Evolutionary conservation across 208 protist species (phyloP).

Genomic region (Leishmania amazonensis): DNA sequence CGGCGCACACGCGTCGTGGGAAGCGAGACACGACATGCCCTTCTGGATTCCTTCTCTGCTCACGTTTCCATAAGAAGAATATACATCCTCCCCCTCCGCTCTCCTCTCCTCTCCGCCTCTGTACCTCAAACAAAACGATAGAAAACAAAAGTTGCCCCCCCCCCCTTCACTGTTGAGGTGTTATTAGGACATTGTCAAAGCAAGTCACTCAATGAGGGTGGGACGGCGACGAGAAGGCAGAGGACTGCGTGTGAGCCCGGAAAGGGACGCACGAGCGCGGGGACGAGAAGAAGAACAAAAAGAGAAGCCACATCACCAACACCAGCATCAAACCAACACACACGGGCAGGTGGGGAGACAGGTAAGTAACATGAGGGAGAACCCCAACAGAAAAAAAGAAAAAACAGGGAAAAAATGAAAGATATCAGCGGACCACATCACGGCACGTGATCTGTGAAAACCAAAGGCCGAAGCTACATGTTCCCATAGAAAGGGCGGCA

Average conservation of each 20-base stretch:
- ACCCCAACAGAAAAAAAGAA: background rate
- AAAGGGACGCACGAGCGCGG: background rate
- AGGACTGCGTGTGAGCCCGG: background rate
- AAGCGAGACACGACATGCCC: background rate
- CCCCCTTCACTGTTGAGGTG: background rate
- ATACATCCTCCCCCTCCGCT: too few relatives aligned
- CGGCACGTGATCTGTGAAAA: background rate
- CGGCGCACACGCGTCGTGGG: background rate
- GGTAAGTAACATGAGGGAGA: background rate
- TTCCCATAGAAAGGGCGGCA: background rate
- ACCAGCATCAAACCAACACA: background rate
- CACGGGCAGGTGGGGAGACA: background rate
- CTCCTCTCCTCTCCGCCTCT: too few relatives aligned
- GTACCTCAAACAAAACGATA: background rate
- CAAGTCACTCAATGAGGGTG: background rate
- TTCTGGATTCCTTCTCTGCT: background rate
- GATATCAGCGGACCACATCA: background rate
- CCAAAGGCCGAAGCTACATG: background rate
- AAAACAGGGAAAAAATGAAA: too few relatives aligned
- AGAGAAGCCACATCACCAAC: background rate
- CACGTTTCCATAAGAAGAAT: background rate
- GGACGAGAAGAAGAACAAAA: background rate
- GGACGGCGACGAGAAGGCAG: background rate
- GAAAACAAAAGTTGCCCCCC: background rate
- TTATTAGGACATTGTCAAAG: background rate